Conservation (phyloP, 176 grass and related monocot species). For the Microstegium vimineum region DNA sequence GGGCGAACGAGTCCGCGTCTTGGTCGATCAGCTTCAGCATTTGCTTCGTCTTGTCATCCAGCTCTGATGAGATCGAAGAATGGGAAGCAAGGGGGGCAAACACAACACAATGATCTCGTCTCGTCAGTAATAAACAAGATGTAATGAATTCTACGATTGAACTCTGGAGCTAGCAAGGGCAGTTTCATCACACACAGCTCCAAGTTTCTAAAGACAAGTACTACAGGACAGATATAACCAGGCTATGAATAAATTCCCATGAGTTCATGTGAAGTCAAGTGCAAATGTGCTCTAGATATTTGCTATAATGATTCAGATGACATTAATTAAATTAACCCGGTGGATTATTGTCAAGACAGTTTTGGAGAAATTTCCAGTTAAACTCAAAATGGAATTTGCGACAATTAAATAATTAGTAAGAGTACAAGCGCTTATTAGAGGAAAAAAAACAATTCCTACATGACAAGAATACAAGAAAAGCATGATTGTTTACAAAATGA, state of each 20-base stretch:
- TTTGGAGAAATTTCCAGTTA: background rate
- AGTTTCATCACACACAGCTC: too few relatives aligned
- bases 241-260: background rate
- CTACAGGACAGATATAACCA: background rate
- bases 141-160: background rate
- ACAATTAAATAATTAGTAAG: background rate
- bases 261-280: background rate
- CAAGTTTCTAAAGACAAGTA: background rate
- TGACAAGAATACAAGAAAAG: background rate
- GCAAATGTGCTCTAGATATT: background rate
- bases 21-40: constrained; percentile 87
- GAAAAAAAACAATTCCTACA: background rate
- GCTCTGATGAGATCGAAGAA: constrained; percentile 44
- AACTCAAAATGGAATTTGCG: background rate
- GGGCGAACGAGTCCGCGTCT: constrained; percentile 84
- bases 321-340: background rate
- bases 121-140: background rate
- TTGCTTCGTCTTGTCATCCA: constrained; percentile 78
- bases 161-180: background rate
- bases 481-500: background rate
- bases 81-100: background rate
- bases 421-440: background rate
- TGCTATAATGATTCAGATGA: background rate
- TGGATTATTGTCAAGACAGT: background rate
- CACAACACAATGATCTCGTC: background rate